Evolutionary conservation across 2,329 filamentous ascomycete species (phyloP).

Genomic region (Arthrobotrys megalospora): DNA sequence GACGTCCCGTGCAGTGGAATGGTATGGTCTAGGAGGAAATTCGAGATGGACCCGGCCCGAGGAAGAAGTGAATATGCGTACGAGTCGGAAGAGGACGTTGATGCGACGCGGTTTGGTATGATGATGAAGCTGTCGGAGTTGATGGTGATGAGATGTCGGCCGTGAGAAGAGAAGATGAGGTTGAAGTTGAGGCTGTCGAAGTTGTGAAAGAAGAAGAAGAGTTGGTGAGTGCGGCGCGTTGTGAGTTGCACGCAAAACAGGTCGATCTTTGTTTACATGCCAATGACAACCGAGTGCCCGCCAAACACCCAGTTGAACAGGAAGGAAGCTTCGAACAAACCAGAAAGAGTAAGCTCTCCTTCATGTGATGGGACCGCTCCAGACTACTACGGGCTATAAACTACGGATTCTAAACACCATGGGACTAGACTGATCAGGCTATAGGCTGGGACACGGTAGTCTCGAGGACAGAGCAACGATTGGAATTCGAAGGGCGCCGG

Average conservation of each 20-base stretch:
- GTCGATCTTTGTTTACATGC: constrained; percentile 42
- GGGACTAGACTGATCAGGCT: background rate
- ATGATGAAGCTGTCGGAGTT: background rate
- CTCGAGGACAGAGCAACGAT: background rate
- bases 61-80: constrained; percentile 5
- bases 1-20: background rate
- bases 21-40: constrained; percentile 11
- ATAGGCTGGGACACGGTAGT: background rate
- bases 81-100: background rate
- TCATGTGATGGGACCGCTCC: background rate
- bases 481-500: background rate
- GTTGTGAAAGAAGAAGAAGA: constrained; percentile 21
- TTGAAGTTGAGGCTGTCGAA: constrained; percentile 1
- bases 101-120: constrained; percentile 14
- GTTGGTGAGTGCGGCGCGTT: constrained; percentile 33
- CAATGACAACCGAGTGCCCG: constrained; percentile 41
- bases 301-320: constrained; percentile 7
- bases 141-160: constrained; percentile 2
- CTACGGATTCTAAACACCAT: constrained; percentile 1
- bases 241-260: constrained; percentile 7
- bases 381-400: background rate
- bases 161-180: constrained; percentile 22
- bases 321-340: constrained; percentile 17
- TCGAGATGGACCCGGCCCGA: constrained; percentile 14
- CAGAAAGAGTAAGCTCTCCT: background rate